phyloP scores from a whole-genome alignment of 108 stramenopile genomes.

The Craspedostauros australis region DNA sequence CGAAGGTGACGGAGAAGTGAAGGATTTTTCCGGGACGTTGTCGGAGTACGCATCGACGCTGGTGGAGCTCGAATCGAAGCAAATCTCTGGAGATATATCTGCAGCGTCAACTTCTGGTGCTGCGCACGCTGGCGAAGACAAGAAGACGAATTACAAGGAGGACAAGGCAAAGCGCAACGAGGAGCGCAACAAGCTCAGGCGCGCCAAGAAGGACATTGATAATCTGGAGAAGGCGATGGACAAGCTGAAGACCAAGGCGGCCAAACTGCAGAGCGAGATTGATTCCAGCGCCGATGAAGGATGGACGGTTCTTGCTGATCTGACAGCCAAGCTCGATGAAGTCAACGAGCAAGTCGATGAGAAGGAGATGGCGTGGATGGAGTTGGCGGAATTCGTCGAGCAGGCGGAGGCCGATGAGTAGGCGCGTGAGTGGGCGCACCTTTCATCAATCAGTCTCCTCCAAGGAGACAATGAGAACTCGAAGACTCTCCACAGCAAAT shows the following conservation, averaged over 20 bases:
- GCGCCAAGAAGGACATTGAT: conserved; percentile 59
- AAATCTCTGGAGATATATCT: conserved; percentile 2
- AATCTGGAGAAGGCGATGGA: conserved; percentile 56
- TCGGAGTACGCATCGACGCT: conserved; percentile 77
- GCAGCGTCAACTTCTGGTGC: too few species aligned
- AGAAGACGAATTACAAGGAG: conserved; percentile 55
- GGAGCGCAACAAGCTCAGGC: conserved; percentile 49
- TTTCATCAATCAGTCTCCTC: too few species aligned
- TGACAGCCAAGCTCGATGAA: conserved; percentile 51
- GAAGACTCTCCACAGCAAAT: too few species aligned
- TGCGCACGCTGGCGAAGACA: conserved; percentile 10
- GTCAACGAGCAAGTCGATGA: conserved; percentile 66
- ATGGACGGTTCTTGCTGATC: conserved; percentile 75
- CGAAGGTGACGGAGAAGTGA: conserved; percentile 74
- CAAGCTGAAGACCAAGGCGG: conserved; percentile 50
- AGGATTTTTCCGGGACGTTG: conserved; percentile 72
- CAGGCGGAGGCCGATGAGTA: conserved; percentile 14
- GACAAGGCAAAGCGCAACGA: conserved; percentile 56
- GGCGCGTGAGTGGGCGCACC: not conserved
- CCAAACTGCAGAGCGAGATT: conserved; percentile 40
- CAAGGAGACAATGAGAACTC: too few species aligned
- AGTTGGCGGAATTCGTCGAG: conserved; percentile 56
- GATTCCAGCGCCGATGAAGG: conserved; percentile 56
- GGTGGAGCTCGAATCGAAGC: conserved; percentile 56
- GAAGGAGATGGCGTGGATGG: conserved; percentile 77